Evolutionary conservation across 352 stramenopile species (phyloP).

Genomic region (Globisporangium nodosum): DNA sequence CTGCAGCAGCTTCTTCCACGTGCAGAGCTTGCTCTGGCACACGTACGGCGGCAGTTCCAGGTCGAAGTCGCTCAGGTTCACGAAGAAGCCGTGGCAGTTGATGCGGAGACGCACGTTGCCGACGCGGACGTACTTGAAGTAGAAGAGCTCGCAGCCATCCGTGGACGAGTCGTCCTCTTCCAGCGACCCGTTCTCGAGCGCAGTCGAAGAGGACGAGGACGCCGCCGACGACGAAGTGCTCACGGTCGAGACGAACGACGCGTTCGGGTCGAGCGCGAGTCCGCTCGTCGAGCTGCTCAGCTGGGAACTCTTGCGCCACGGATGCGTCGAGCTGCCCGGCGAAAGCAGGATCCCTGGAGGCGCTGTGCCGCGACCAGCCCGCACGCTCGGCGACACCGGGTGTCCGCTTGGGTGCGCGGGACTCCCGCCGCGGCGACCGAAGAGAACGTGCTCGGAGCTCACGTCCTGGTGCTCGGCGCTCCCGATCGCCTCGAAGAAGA

Average conservation of each 20-base stretch:
- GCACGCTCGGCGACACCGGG: slow-evolving; percentile 1
- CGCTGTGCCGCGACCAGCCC: background rate
- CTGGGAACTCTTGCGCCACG: slow-evolving; percentile 8
- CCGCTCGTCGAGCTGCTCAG: slow-evolving; percentile 4
- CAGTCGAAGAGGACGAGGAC: slow-evolving; percentile 8
- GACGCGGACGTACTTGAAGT: slow-evolving; percentile 83
- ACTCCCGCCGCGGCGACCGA: slow-evolving; percentile 35
- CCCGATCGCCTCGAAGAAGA: slow-evolving; percentile 65
- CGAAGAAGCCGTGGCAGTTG: slow-evolving; percentile 84
- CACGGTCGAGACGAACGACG: background rate
- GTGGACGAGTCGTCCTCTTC: slow-evolving; percentile 51
- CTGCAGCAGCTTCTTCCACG: slow-evolving; percentile 74
- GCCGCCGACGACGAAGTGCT: background rate
- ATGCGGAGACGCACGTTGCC: slow-evolving; percentile 75
- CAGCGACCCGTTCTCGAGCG: slow-evolving; percentile 6
- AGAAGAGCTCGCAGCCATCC: slow-evolving; percentile 73
- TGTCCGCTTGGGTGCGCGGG: background rate
- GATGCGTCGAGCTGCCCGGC: background rate
- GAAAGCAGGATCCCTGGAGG: background rate
- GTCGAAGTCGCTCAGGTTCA: slow-evolving; percentile 80
- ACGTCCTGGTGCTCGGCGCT: slow-evolving; percentile 22
- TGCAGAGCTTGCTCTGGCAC: slow-evolving; percentile 78
- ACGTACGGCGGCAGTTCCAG: slow-evolving; percentile 72
- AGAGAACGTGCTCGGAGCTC: slow-evolving; percentile 50
- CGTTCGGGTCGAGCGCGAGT: background rate